phyloP scores from a whole-genome alignment of 2,329 filamentous ascomycete species.

The Apiospora phragmitis region DNA sequence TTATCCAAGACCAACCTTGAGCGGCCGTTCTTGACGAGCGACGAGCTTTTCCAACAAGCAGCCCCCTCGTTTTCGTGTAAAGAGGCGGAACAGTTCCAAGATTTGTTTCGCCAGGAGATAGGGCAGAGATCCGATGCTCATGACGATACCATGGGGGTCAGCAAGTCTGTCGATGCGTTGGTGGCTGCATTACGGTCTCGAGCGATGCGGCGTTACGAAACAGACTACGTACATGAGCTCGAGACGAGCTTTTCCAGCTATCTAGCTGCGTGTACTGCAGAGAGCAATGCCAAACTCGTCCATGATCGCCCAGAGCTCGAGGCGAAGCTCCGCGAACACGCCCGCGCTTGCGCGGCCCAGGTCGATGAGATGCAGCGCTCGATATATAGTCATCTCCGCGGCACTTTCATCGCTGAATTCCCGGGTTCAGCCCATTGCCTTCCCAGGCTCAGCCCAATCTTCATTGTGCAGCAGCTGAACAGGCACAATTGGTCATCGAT shows the following conservation, averaged over 20 bases:
- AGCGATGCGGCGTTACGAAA: conserved; percentile 12
- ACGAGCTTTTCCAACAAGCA: background rate
- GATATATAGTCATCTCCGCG: background rate
- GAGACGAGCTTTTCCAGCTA: conserved; percentile 3
- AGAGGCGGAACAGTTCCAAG: background rate
- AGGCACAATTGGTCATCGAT: conserved; percentile 28
- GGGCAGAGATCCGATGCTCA: background rate
- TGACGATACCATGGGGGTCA: background rate
- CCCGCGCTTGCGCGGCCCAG: background rate
- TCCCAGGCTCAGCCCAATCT: conserved; percentile 32
- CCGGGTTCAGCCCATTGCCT: conserved; percentile 11
- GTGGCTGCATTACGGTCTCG: background rate
- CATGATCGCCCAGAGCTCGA: background rate
- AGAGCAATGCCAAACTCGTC: background rate
- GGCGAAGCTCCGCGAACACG: background rate
- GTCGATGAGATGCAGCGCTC: background rate
- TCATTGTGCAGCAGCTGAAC: conserved; percentile 37
- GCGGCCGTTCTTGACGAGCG: background rate
- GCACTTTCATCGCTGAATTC: background rate
- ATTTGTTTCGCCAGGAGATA: background rate
- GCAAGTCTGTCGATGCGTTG: background rate
- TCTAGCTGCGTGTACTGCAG: background rate
- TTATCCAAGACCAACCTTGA: background rate
- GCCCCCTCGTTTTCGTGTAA: background rate
- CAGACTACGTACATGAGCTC: conserved; percentile 16